Percentiles rank a stretch among this genome's conserved stretches.
Evolutionary conservation across 192 early-diverging fungal genomes (phyloP).

Genomic region (Kappamyces sp.): DNA sequence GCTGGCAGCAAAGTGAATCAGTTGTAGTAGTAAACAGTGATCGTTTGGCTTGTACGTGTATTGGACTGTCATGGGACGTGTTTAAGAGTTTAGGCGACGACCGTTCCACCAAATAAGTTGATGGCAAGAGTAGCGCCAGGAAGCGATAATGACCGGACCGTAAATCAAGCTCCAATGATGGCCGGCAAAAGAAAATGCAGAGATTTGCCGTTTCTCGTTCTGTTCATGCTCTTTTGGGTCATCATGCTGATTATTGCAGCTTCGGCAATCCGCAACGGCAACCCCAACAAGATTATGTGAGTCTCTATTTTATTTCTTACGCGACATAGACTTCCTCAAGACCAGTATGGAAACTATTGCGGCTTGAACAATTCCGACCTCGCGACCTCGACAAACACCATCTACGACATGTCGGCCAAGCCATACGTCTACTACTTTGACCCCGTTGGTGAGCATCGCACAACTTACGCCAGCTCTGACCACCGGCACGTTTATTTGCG

Average conservation of each 20-base stretch:
- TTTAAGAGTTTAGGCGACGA: no score
- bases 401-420: slow-evolving; percentile 12
- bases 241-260: slow-evolving; percentile 18
- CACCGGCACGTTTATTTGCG: slow-evolving; percentile 14
- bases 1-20: no score
- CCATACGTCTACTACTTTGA: slow-evolving; percentile 24
- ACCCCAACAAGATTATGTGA: slow-evolving; percentile 15
- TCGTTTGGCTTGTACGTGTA: no score
- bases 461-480: background rate
- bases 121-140: background rate
- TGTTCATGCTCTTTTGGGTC: slow-evolving; percentile 19
- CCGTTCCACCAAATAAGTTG: background rate
- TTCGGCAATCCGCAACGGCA: slow-evolving; percentile 12
- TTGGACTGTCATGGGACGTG: no score
- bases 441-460: background rate
- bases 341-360: slow-evolving; percentile 19
- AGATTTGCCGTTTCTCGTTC: slow-evolving; percentile 16
- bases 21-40: no score
- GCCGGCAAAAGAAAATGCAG: slow-evolving; percentile 18
- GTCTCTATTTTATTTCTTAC: background rate
- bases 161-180: background rate
- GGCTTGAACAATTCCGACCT: slow-evolving; percentile 12
- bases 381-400: background rate
- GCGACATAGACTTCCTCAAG: slow-evolving; percentile 11
- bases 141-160: no score